These are phyloP conservation scores for Leccinum aurantiacum DNA, from an alignment of 768 basidiomycete species.

Conservation along the genomic window DNA sequence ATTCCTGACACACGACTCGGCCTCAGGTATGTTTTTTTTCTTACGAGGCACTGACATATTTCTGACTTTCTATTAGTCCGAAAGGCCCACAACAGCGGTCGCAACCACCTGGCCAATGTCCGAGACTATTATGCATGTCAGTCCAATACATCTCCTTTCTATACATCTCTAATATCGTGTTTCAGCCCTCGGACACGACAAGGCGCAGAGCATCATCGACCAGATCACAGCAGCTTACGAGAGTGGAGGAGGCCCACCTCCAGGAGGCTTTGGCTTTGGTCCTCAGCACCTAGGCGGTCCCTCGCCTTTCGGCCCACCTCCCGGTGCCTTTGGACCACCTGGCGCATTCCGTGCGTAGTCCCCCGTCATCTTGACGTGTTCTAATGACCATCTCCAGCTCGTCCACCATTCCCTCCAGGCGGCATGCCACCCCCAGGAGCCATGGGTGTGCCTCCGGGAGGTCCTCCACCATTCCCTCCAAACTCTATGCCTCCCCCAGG, in stretches of 20 bases:
- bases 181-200: constrained; percentile 87
- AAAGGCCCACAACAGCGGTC: constrained; percentile 96
- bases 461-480: constrained; percentile 75
- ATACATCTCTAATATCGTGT: constrained; percentile 12
- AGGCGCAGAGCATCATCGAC: constrained; percentile 97
- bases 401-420: constrained; percentile 73
- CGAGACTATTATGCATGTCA: constrained; percentile 95
- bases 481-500: constrained; percentile 49
- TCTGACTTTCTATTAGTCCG: constrained; percentile 57
- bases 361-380: background rate
- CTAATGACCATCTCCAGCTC: constrained; percentile 39
- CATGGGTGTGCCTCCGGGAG: constrained; percentile 55
- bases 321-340: constrained; percentile 37
- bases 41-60: background rate
- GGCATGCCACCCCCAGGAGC: constrained; percentile 45
- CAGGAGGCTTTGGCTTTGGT: constrained; percentile 84
- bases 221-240: constrained; percentile 96
- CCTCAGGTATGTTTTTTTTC: constrained; percentile 61
- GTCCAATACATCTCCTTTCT: constrained; percentile 21
- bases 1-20: constrained; percentile 91
- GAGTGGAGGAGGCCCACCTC: constrained; percentile 78
- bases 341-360: constrained; percentile 19
- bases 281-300: constrained; percentile 73
- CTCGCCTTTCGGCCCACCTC: constrained; percentile 52
- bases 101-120: constrained; percentile 96